These are phyloP conservation scores for Coffea eugenioides DNA, from an alignment of 257 asterid genomes.

Conservation along the genomic window DNA sequence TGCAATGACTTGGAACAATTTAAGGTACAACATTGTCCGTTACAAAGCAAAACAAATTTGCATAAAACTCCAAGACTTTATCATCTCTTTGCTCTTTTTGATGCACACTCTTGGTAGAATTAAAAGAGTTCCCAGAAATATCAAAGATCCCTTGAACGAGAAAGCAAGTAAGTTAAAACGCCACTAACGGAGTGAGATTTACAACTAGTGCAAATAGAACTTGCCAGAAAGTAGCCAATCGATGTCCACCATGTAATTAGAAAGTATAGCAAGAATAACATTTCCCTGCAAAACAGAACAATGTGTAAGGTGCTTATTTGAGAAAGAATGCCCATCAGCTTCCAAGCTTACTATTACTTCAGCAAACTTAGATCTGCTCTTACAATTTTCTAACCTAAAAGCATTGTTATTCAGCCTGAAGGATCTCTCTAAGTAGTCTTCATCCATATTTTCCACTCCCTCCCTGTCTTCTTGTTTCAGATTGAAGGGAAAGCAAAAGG, in stretches of 20 bases:
- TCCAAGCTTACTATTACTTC: not conserved
- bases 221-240: conserved; percentile 92
- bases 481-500: not conserved
- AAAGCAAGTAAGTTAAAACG: not conserved
- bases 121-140: not conserved
- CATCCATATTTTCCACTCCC: not conserved
- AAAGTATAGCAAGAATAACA: conserved; percentile 69
- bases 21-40: not conserved
- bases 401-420: not conserved
- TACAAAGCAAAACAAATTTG: not conserved
- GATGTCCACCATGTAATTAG: conserved; percentile 94
- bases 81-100: not conserved
- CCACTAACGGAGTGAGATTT: not conserved
- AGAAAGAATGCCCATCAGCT: not conserved
- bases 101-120: not conserved
- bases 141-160: not conserved
- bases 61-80: not conserved
- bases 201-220: conserved; percentile 29
- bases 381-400: not conserved
- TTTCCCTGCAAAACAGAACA: conserved; percentile 53
- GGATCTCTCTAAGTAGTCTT: not conserved
- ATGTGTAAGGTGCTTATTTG: not conserved
- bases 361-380: not conserved
- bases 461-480: not conserved
- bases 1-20: not conserved